Evolutionary conservation across 2,329 filamentous ascomycete genomes (phyloP).

Genomic region (Beauveria medogensis): DNA sequence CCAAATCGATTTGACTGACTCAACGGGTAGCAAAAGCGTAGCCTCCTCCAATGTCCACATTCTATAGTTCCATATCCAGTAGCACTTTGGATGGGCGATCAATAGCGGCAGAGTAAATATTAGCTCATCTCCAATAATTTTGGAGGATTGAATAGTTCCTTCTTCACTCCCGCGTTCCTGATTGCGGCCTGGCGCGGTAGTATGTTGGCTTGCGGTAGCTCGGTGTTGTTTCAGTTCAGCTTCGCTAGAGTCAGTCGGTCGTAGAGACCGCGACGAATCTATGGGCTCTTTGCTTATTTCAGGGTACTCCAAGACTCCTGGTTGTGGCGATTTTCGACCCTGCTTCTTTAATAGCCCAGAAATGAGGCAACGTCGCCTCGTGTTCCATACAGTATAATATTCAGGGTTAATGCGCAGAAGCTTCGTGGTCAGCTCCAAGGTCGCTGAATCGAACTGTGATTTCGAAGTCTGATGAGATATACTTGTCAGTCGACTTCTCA

Average conservation of each 20-base stretch:
- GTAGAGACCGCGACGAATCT: slow-evolving; percentile 57
- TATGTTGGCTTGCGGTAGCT: slow-evolving; percentile 21
- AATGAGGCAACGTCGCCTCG: slow-evolving; percentile 64
- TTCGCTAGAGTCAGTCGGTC: slow-evolving; percentile 42
- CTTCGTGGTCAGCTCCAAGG: slow-evolving; percentile 61
- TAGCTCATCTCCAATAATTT: slow-evolving; percentile 65
- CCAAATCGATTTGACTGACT: slow-evolving; percentile 62
- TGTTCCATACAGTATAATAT: slow-evolving; percentile 89
- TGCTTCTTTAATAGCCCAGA: slow-evolving; percentile 49
- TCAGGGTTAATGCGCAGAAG: slow-evolving; percentile 73
- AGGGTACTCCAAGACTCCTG: slow-evolving; percentile 46
- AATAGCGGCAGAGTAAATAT: slow-evolving; percentile 77
- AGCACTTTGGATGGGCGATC: slow-evolving; percentile 86
- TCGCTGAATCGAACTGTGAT: slow-evolving; percentile 42
- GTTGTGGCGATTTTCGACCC: slow-evolving; percentile 43
- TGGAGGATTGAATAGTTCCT: slow-evolving; percentile 11
- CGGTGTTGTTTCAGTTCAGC: slow-evolving; percentile 34
- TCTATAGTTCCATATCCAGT: slow-evolving; percentile 99
- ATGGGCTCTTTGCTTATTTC: slow-evolving; percentile 46
- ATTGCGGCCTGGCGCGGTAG: not conserved
- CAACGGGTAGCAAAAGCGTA: slow-evolving; percentile 50
- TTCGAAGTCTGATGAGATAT: slow-evolving; percentile 25
- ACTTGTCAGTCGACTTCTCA: not conserved
- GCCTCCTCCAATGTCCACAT: slow-evolving; percentile 73
- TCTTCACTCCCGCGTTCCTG: slow-evolving; percentile 26